Conservation (phyloP, 331 rosid species). For the Saraca asoca region DNA sequence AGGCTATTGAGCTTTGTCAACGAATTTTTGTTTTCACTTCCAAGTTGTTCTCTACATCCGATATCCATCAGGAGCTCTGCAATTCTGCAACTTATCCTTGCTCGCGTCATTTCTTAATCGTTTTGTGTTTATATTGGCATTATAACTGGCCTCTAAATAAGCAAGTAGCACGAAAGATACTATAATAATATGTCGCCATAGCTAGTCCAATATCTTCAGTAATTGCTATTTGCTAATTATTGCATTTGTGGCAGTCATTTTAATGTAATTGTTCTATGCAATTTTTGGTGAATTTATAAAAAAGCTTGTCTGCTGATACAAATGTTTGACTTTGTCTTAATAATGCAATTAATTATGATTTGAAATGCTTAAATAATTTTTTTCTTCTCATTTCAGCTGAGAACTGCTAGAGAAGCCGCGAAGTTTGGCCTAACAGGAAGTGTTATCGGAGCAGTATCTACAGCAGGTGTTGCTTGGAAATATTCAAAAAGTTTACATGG, state of each 20-base stretch:
- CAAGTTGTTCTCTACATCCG: not conserved
- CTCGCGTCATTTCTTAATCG: not conserved
- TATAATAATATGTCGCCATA: not conserved
- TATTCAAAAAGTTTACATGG: constrained; percentile 88
- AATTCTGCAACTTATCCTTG: not conserved
- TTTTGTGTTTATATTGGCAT: not conserved
- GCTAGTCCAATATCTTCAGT: not conserved
- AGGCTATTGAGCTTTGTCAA: no score
- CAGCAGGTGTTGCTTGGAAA: constrained; percentile 66
- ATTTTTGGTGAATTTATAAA: not conserved
- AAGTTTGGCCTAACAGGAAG: constrained; percentile 61
- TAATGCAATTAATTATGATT: constrained; percentile 21
- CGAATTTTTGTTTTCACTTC: not conserved
- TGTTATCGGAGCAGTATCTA: constrained; percentile 61
- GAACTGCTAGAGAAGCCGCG: constrained; percentile 46
- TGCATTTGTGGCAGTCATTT: constrained; percentile 9
- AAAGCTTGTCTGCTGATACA: constrained; percentile 26
- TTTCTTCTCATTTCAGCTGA: constrained; percentile 41
- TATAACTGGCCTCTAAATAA: not conserved
- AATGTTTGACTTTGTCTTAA: not conserved
- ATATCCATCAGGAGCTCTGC: not conserved
- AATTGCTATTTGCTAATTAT: no score
- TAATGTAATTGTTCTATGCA: not conserved
- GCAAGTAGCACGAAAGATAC: not conserved
- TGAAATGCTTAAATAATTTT: constrained; percentile 17